A percentile compares a stretch with the other conserved stretches of the same genome.
Evolutionary conservation across 345 rosid species (phyloP).

Genomic region (Alliaria petiolata): DNA sequence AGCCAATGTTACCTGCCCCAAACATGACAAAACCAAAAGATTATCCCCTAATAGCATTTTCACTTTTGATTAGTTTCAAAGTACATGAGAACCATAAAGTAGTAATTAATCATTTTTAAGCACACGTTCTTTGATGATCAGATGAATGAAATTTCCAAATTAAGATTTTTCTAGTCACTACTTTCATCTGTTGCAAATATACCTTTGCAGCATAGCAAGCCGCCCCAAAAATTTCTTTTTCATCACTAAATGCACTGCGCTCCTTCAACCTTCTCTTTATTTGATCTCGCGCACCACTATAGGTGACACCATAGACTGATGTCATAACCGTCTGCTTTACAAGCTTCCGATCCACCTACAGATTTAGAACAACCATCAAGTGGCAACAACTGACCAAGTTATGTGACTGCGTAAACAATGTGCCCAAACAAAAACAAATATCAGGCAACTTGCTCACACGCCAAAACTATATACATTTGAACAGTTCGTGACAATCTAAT

Average conservation of each 20-base stretch:
- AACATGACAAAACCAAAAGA: slow-evolving; percentile 21
- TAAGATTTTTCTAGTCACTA: not conserved
- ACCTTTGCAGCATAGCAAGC: slow-evolving; percentile 99
- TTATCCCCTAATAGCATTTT: not conserved
- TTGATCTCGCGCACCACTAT: slow-evolving; percentile 94
- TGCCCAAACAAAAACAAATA: slow-evolving; percentile 2
- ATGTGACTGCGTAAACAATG: slow-evolving; percentile 16
- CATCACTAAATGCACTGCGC: slow-evolving; percentile 61
- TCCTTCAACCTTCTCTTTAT: slow-evolving; percentile 91
- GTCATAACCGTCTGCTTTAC: slow-evolving; percentile 99
- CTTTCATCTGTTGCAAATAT: slow-evolving; percentile 20
- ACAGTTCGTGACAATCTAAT: not conserved
- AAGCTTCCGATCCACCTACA: slow-evolving; percentile 93
- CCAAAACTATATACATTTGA: not conserved
- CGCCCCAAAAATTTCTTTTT: slow-evolving; percentile 49
- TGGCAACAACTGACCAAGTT: slow-evolving; percentile 19
- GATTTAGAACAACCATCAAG: slow-evolving; percentile 27
- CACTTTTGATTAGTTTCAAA: not conserved
- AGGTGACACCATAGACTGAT: slow-evolving; percentile 97
- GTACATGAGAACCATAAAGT: not conserved
- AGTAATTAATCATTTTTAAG: not conserved
- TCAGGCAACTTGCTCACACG: slow-evolving; percentile 8
- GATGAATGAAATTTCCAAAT: not conserved
- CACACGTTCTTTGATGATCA: not conserved
- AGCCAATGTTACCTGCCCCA: slow-evolving; percentile 66